Evolutionary conservation across 352 stramenopile species (phyloP), one percentile per base, ranked within the genome.

Genomic region (Salisapilia sapeloensis): DNA sequence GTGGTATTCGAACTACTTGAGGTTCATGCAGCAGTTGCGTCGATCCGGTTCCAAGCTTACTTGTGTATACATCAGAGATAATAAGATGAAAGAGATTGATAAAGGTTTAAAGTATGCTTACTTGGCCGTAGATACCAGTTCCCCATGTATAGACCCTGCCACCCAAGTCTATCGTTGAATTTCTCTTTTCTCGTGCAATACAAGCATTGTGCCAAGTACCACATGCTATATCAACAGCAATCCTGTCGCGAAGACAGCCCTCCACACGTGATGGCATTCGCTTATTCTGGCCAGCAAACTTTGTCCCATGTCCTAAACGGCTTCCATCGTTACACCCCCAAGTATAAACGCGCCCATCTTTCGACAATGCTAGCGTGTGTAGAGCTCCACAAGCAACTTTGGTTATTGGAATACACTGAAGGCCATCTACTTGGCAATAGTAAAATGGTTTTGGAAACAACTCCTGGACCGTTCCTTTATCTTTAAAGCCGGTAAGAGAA

Each of bases 291-390:
- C 27, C 40, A 23, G 33, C 32, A 36, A 38, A 25, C 21, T 18
- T 13, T 24, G 33, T 19, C 9, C 54, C 52, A 2, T 52, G 53
- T 1, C 59, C 61, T n/a, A 84, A 59, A 17, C 64, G 45, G 3
- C 67, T 65, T 16, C 71, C 87, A 42, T 98, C 92, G 29, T 66
- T 86, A 50, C 74, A 93, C 8, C 94, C 93, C 86, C 91, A 98
- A 1, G 84, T 79, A 44, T 81, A 97, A 1, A 97, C 65, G 8
- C 69, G 50, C 2, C 92, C 92, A 18, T 92, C 60, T 0, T 53
- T 45, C 2, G 67, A 86, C 3, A 96, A 48, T 4, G 70, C 87
- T 42, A 95, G 54, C 28, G 66, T 94, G 48, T 97, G 84, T 19
- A 97, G 46, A 12, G 83, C 84, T 0, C 94, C 93, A 35, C 70